Evolutionary conservation across 176 grass and related monocot genomes (phyloP), one percentile per base, ranked within the genome.

Genomic region (Lolium multiflorum): DNA sequence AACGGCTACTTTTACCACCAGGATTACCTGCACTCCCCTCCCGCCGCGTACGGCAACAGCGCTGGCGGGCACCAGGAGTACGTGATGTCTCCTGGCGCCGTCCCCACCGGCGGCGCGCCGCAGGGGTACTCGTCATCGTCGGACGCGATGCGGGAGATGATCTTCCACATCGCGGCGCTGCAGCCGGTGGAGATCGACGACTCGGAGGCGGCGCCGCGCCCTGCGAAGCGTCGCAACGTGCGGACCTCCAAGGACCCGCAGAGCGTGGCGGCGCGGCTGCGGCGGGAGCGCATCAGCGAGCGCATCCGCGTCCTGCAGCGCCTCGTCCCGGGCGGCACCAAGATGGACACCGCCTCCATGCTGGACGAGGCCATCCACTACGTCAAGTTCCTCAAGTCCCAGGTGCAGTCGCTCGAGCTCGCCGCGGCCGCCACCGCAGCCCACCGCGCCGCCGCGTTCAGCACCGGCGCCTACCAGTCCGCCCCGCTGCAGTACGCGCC

Each of bases 271-370:
- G 96, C 96, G 66, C 67, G 96, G 82, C 90, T 94, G 55, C 87
- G 96, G 64, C 84, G 96, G 72, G 96, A 96, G 84, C 92, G 90
- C 84, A 98, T 98, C 87, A 98, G 96, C 79, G 96, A 98, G 90
- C 92, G 93, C 70, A 98, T 98, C 83, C 90, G 96, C 71, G 91
- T 91, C 44, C 93, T 98, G 84, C 96, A 98, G 89, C 89, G 84
- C 17, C 90, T 98, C 46, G 96, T 98, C 44, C 96, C 96, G 3
- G 96, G 96, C 0, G 96, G 96, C 70, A 98, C 93, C 61, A 98
- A 96, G 91, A 98, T 98, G 96, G 96, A 98, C 89, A 98, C 96
- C 5, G 96, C 96, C 5, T 98, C 96, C 49, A 98, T 98, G 96
- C 89, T 98, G 20, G 96, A 98, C 79, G 96, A 98, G 90, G 91